phyloP scores from a whole-genome alignment of 2,329 filamentous ascomycete genomes.

The Neocatenulostroma microsporum region DNA sequence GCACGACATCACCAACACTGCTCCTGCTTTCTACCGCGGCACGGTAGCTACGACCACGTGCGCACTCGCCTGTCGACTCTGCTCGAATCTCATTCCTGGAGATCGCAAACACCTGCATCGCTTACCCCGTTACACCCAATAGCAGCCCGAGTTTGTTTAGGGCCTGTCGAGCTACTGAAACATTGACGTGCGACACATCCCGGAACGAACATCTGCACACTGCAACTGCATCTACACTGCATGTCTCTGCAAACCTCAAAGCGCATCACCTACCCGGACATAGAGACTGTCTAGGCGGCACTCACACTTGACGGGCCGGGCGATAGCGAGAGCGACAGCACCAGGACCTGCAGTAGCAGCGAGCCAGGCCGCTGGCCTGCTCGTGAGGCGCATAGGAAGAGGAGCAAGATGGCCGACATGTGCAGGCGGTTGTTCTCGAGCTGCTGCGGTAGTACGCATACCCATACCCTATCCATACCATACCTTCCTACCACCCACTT shows the following conservation, averaged over 20 bases:
- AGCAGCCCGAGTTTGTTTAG: neutral
- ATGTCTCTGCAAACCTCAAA: neutral
- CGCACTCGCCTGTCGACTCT: too few relatives aligned
- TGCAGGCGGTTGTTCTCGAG: constrained; percentile 25
- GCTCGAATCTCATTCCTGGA: neutral
- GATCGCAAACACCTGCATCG: neutral
- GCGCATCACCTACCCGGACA: too few relatives aligned
- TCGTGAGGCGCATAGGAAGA: constrained; percentile 11
- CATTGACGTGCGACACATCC: too few relatives aligned
- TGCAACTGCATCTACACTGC: neutral
- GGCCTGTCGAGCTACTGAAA: neutral
- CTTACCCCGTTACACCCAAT: neutral
- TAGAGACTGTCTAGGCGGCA: neutral
- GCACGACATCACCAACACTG: neutral
- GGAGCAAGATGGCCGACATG: constrained; percentile 22
- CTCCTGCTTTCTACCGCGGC: neutral
- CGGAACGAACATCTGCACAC: constrained; percentile 5
- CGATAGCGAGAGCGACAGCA: neutral
- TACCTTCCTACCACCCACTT: neutral
- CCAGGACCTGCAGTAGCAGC: too few relatives aligned
- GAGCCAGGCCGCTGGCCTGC: constrained; percentile 11
- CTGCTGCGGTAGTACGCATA: constrained; percentile 27
- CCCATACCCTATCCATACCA: too few relatives aligned
- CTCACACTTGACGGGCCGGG: neutral
- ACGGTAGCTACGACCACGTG: neutral